Evolutionary conservation across 345 rosid species (phyloP), one percentile per base, ranked within the genome.

Genomic region (Sonneratia alba): DNA sequence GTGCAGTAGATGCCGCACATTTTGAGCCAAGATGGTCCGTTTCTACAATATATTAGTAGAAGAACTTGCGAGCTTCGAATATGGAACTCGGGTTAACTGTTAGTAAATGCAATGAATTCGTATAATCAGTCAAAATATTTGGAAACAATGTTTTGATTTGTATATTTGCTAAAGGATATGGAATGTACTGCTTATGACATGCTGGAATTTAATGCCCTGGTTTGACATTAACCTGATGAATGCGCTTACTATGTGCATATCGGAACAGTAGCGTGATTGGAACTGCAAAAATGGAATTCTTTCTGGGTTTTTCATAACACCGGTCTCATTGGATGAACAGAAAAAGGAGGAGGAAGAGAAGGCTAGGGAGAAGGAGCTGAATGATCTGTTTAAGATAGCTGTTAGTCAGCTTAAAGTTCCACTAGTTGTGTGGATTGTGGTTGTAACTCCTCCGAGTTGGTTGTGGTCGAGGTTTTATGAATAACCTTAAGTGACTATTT

Each of bases 261-360:
- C 59, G 22, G 49, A 21, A 1, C 10, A 11, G 16, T 48, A 36
- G 51, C 18, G 32, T 7, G 48, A 47, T 55, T 36, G 9, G 62
- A 27, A 27, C 0, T 27, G 32, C 32, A 27, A 27, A 27, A 47
- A 47, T 67, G 37, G 55, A 24, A 11, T 6, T 37, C 11, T 24
- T 24, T 49, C 69, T 5, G 45, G 51, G 9, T 9, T 47, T 8
- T 47, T 47, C 32, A 13, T 51, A 42, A 37, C 38, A 9, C 36
- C 36, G 7, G 32, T 27, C 32, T 27, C 32, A 27, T 27, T 27
- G 32, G 32, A 27, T 65, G 43, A 75, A 71, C 96, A 93, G 98
- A 91, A 94, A 82, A 94, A 91, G 96, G 88, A 94, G 79, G 98
- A 94, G 76, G 97, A 94, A 78, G 98, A 94, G 76, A 90, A 90